Percentiles rank a stretch among this genome's conserved stretches.
Conservation (phyloP, 768 basidiomycete genomes). For the Lactarius evosmus region DNA sequence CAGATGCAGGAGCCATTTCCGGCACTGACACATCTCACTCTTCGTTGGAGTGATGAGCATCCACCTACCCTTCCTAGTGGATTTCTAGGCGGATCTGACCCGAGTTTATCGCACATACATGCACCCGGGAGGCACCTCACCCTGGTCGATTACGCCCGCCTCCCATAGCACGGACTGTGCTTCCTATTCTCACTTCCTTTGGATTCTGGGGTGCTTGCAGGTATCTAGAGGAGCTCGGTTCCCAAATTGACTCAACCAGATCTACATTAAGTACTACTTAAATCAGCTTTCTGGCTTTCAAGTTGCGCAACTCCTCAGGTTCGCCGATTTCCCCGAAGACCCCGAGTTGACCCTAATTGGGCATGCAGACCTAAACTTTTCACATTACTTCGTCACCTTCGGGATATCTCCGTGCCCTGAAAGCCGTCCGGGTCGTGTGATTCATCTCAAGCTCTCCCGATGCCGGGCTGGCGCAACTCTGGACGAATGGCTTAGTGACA, state of each 20-base stretch:
- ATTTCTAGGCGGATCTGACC: constrained; percentile 10
- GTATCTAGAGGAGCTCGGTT: constrained; percentile 11
- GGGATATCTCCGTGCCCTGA: background rate
- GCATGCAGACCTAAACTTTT: background rate
- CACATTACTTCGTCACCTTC: background rate
- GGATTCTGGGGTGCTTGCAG: background rate
- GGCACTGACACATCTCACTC: background rate
- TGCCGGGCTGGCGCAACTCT: too few species aligned
- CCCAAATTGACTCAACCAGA: background rate
- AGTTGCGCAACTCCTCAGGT: background rate
- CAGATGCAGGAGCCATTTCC: background rate
- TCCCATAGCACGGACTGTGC: background rate
- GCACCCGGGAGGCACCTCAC: background rate
- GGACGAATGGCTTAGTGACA: too few species aligned
- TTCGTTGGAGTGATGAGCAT: background rate
- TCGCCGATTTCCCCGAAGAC: background rate
- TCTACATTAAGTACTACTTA: background rate
- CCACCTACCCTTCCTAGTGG: background rate
- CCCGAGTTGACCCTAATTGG: background rate
- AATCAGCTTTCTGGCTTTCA: background rate
- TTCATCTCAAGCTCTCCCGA: background rate
- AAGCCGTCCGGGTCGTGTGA: background rate
- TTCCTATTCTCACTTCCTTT: constrained; percentile 5
- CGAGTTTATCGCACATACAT: background rate
- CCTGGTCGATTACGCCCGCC: background rate